Conservation (phyloP, 345 rosid genomes). For the Eucalyptus cloeziana region DNA sequence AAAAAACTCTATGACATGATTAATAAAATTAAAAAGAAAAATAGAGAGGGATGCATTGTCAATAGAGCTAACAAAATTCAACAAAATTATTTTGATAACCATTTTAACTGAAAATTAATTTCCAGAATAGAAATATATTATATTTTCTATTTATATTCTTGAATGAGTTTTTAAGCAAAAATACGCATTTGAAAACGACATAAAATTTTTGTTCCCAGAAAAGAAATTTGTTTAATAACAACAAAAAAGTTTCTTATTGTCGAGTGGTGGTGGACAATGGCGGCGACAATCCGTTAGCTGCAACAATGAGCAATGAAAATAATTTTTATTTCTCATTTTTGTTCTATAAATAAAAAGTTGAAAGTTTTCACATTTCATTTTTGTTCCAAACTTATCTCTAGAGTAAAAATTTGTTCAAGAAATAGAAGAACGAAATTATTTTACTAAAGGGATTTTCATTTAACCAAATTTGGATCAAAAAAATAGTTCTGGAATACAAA, state of each 20-base stretch:
- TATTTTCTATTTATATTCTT: not conserved
- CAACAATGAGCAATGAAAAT: rapidly evolving
- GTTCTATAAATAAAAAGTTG: no score
- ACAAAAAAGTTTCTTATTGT: rapidly evolving
- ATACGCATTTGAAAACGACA: rapidly evolving
- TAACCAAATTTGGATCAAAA: no score
- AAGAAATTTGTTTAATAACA: no score
- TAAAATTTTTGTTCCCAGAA: rapidly evolving
- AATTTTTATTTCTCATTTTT: no score
- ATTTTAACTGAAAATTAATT: no score
- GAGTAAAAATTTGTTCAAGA: no score
- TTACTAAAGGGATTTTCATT: rapidly evolving
- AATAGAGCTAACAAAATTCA: not conserved
- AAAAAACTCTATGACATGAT: not conserved
- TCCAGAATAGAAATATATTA: no score
- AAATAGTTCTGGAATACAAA: rapidly evolving
- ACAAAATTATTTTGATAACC: not conserved
- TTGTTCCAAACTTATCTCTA: rapidly evolving
- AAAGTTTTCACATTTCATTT: no score
- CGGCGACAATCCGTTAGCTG: rapidly evolving
- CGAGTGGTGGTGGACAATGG: rapidly evolving
- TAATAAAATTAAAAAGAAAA: not conserved
- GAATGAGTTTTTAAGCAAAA: no score
- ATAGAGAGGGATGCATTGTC: not conserved
- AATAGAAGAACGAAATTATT: no score